Conservation (phyloP, 371 early-diverging fungal genomes). For the Choanephora cucurbitarum region DNA sequence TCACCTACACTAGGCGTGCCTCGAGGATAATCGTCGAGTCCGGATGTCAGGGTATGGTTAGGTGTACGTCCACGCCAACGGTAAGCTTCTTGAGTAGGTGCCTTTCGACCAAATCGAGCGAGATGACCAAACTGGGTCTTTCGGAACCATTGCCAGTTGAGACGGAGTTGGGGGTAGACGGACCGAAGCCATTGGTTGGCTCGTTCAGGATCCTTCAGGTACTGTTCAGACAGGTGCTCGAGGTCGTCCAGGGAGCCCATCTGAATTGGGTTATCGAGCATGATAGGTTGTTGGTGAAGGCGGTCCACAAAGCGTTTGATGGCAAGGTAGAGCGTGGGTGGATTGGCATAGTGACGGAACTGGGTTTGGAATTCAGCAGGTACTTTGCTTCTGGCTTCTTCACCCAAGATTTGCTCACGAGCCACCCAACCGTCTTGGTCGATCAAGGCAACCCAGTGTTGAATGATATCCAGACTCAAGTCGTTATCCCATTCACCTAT, state of each 20-base stretch:
- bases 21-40: constrained; percentile 96
- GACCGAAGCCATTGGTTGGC: constrained; percentile 58
- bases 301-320: constrained; percentile 64
- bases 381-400: constrained; percentile 90
- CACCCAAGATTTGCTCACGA: constrained; percentile 93
- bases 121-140: constrained; percentile 76
- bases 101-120: constrained; percentile 57
- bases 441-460: constrained; percentile 80
- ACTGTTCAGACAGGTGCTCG: constrained; percentile 43
- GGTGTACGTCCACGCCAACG: constrained; percentile 91
- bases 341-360: constrained; percentile 92
- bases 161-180: constrained; percentile 70
- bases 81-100: constrained; percentile 67
- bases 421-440: constrained; percentile 93
- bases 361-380: constrained; percentile 93
- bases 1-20: constrained; percentile 74
- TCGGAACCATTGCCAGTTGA: constrained; percentile 84
- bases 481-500: constrained; percentile 90
- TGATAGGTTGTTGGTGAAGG: constrained; percentile 16
- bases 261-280: constrained; percentile 7
- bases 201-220: constrained; percentile 50
- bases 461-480: constrained; percentile 79
- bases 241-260: constrained; percentile 37
- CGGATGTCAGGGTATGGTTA: constrained; percentile 89
- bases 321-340: constrained; percentile 84